Evolutionary conservation across 2,329 filamentous ascomycete species (phyloP).

Genomic region (Plectosphaerella sp.): DNA sequence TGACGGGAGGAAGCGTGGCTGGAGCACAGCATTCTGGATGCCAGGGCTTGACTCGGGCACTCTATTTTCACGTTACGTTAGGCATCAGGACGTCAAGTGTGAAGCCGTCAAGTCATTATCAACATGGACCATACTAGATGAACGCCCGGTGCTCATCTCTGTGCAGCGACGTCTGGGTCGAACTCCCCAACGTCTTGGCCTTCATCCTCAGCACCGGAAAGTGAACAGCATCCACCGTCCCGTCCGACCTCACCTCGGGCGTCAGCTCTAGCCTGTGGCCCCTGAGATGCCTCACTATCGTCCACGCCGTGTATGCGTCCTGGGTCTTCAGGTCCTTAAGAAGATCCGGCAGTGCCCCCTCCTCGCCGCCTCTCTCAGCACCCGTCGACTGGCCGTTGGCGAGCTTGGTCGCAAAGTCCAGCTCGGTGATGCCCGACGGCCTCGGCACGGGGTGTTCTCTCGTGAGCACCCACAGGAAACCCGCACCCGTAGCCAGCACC

Average conservation of each 20-base stretch:
- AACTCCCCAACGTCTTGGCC: background rate
- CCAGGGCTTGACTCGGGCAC: too few relatives aligned
- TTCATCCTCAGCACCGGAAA: background rate
- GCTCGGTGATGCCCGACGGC: constrained; percentile 4
- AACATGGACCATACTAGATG: too few relatives aligned
- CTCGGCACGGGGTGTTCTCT: constrained; percentile 4
- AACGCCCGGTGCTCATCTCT: too few relatives aligned
- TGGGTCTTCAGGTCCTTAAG: background rate
- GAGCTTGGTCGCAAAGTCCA: constrained; percentile 2
- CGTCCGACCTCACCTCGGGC: background rate
- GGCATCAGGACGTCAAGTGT: too few relatives aligned
- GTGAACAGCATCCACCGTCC: background rate
- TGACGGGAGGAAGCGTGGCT: too few relatives aligned
- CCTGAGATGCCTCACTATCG: background rate
- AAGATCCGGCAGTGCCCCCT: background rate
- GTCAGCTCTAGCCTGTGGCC: background rate
- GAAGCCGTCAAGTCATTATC: too few relatives aligned
- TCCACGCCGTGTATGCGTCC: background rate
- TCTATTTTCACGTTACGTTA: too few relatives aligned
- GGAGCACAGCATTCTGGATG: too few relatives aligned
- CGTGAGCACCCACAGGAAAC: constrained; percentile 2
- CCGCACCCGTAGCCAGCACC: background rate
- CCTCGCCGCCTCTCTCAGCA: background rate
- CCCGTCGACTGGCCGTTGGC: background rate
- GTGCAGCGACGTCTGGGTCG: too few relatives aligned